A percentile compares a stretch with the other conserved stretches of the same genome.
phyloP scores from a whole-genome alignment of 2,329 filamentous ascomycete species.

The Plectosphaerella sp. region DNA sequence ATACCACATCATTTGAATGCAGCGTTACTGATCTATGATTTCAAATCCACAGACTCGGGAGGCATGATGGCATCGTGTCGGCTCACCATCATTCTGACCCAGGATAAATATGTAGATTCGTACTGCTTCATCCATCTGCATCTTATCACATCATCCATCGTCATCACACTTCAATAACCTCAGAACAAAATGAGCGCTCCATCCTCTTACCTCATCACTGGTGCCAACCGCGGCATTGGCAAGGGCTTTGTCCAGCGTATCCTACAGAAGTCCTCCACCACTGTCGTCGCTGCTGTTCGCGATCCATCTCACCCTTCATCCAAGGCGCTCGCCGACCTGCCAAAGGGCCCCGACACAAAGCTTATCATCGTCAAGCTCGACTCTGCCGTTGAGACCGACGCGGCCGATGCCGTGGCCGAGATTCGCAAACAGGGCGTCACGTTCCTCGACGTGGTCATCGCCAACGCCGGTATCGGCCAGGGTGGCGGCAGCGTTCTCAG shows the following conservation, averaged over 20 bases:
- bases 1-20: too few relatives aligned
- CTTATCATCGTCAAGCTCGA: constrained; percentile 40
- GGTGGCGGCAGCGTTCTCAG: not conserved
- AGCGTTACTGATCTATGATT: too few relatives aligned
- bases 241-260: constrained; percentile 4
- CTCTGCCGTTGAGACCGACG: constrained; percentile 23
- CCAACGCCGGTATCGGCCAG: constrained; percentile 42
- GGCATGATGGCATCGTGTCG: too few relatives aligned
- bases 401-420: constrained; percentile 24
- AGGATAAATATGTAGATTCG: too few relatives aligned
- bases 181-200: constrained; percentile 21
- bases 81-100: too few relatives aligned
- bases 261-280: constrained; percentile 15
- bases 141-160: not conserved
- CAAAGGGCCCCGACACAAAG: constrained; percentile 25
- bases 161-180: not conserved
- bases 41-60: too few relatives aligned
- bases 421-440: constrained; percentile 28
- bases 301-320: constrained; percentile 19
- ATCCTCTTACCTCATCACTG: constrained; percentile 28
- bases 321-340: constrained; percentile 24
- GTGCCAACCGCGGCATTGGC: constrained; percentile 22
- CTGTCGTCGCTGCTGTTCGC: constrained; percentile 34
- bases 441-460: constrained; percentile 44
- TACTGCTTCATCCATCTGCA: too few relatives aligned